Evolutionary conservation across 208 protist genomes (phyloP).

Genomic region (Phytomonas serpens): DNA sequence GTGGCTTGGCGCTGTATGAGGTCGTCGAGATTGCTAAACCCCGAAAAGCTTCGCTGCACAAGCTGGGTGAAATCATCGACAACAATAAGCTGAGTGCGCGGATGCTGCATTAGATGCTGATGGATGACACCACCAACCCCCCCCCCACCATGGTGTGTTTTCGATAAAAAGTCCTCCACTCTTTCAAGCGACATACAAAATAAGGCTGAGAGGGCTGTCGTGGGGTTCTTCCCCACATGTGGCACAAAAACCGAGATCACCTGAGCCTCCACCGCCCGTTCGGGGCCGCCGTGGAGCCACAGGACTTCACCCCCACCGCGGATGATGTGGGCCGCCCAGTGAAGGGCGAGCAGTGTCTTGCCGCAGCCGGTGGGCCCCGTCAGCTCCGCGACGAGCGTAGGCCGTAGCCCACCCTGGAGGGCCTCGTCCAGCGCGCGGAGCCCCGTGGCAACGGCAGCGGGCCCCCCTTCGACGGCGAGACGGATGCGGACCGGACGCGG

Average conservation of each 20-base stretch:
- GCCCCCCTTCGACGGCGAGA: neutral
- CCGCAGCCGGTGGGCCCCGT: slow-evolving; percentile 26
- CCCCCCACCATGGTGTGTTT: slow-evolving; percentile 4
- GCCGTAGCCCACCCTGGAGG: slow-evolving; percentile 31
- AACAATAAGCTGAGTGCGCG: slow-evolving; percentile 30
- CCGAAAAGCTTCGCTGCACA: slow-evolving; percentile 27
- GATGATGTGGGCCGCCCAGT: slow-evolving; percentile 7
- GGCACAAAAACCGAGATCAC: neutral
- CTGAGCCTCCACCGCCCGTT: slow-evolving; percentile 6
- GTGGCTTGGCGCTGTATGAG: slow-evolving; percentile 32
- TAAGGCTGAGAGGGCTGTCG: neutral
- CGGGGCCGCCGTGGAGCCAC: slow-evolving; percentile 17
- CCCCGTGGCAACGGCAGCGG: slow-evolving; percentile 23
- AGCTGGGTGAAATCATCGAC: slow-evolving; percentile 48
- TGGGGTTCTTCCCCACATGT: neutral
- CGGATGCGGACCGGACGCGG: neutral
- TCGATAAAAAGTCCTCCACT: neutral
- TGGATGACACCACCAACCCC: slow-evolving; percentile 14
- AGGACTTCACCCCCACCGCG: slow-evolving; percentile 5
- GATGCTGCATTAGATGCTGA: slow-evolving; percentile 16
- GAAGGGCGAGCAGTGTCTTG: slow-evolving; percentile 28
- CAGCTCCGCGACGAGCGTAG: slow-evolving; percentile 46
- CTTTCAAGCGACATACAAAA: neutral
- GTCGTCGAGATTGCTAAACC: slow-evolving; percentile 19
- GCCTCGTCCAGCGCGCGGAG: slow-evolving; percentile 33